phyloP scores from a whole-genome alignment of 768 basidiomycete species.

The Panaeolus papilionaceus region DNA sequence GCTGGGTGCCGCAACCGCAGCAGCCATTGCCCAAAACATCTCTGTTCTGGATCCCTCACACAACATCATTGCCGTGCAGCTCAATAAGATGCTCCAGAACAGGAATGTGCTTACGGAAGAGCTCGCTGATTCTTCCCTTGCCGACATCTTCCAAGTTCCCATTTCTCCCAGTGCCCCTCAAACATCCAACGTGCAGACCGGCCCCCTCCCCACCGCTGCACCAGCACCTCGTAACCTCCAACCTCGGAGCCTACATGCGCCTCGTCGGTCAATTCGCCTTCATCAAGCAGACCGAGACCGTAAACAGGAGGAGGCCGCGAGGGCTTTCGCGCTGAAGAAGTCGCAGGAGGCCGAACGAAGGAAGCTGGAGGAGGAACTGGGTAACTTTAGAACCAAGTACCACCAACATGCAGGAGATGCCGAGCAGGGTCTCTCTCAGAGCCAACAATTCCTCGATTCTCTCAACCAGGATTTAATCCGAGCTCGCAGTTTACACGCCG shows the following conservation, averaged over 20 bases:
- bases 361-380: not conserved
- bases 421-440: not conserved
- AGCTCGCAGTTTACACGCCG: not conserved
- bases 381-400: not conserved
- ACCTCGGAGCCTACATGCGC: not conserved
- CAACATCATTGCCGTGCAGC: not conserved
- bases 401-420: not conserved
- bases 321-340: not conserved
- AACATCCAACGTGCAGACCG: not conserved
- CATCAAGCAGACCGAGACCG: not conserved
- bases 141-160: not conserved
- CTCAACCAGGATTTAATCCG: not conserved
- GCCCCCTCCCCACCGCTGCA: not conserved
- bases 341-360: not conserved
- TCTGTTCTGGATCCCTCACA: not conserved
- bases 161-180: not conserved
- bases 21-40: not conserved
- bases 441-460: not conserved
- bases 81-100: not conserved
- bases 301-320: constrained; percentile 1
- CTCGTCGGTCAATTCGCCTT: not conserved
- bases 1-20: not conserved
- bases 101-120: not conserved
- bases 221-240: not conserved
- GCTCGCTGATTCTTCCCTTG: not conserved